phyloP scores from a whole-genome alignment of 1,139 yeast genomes.

The Yamadazyma jaroonii region DNA sequence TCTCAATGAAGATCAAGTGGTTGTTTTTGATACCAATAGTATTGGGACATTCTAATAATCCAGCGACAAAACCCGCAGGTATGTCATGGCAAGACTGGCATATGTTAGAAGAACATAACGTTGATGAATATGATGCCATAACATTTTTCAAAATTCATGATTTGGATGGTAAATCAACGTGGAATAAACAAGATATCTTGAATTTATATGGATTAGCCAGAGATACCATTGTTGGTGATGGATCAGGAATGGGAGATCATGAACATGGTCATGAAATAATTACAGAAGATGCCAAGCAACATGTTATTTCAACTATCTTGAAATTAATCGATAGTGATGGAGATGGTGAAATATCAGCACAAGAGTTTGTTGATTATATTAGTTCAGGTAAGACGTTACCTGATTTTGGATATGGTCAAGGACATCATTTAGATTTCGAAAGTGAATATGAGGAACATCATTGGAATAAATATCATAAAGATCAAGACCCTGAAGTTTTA shows the following conservation, averaged over 20 bases:
- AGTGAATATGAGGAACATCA: slow-evolving; percentile 92
- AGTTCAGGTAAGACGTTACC: slow-evolving; percentile 72
- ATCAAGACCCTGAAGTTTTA: slow-evolving; percentile 77
- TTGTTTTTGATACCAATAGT: background rate
- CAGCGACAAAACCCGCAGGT: slow-evolving; percentile 42
- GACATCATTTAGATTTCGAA: slow-evolving; percentile 95
- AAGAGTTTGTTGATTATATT: slow-evolving; percentile 71
- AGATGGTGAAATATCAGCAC: slow-evolving; percentile 63
- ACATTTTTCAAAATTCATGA: slow-evolving; percentile 86
- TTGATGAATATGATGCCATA: slow-evolving; percentile 70
- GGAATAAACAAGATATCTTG: slow-evolving; percentile 67
- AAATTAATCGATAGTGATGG: slow-evolving; percentile 58
- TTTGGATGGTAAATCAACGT: slow-evolving; percentile 46
- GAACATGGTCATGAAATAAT: slow-evolving; percentile 54
- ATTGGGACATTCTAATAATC: background rate
- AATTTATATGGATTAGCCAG: slow-evolving; percentile 77
- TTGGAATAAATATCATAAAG: slow-evolving; percentile 83
- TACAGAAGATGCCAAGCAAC: slow-evolving; percentile 53
- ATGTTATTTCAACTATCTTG: slow-evolving; percentile 57
- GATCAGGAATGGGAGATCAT: slow-evolving; percentile 86
- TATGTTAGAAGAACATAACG: slow-evolving; percentile 83
- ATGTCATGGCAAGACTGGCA: slow-evolving; percentile 80
- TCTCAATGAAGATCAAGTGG: background rate
- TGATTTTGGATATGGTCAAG: slow-evolving; percentile 93
- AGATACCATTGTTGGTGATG: slow-evolving; percentile 76